A percentile compares a stretch with the other conserved stretches of the same genome.
These are phyloP conservation scores for Clitopilus passeckerianus DNA, from an alignment of 768 basidiomycete species.

Conservation along the genomic window DNA sequence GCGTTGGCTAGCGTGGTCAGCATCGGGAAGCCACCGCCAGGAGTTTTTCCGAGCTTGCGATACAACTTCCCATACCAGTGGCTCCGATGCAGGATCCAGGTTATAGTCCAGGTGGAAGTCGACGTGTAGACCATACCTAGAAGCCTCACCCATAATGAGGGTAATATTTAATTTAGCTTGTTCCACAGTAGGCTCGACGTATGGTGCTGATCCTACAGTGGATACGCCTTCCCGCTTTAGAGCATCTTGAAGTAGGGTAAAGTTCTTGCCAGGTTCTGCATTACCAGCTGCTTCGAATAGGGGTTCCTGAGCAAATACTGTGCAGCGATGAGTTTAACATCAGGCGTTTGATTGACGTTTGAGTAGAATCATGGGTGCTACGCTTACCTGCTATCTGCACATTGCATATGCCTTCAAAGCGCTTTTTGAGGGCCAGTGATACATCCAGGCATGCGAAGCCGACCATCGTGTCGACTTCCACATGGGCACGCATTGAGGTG, in stretches of 20 bases:
- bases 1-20: constrained; percentile 18
- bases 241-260: constrained; percentile 38
- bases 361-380: too few species aligned
- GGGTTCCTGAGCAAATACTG: constrained; percentile 62
- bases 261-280: constrained; percentile 37
- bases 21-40: constrained; percentile 13
- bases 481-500: constrained; percentile 63
- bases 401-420: constrained; percentile 42
- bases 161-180: constrained; percentile 50
- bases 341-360: too few species aligned
- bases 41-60: constrained; percentile 25
- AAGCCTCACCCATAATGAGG: constrained; percentile 45
- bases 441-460: constrained; percentile 48
- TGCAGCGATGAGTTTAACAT: neutral
- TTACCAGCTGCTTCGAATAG: constrained; percentile 34
- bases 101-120: constrained; percentile 73
- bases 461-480: constrained; percentile 58
- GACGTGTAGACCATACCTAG: constrained; percentile 31
- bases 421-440: constrained; percentile 41
- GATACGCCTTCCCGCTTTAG: constrained; percentile 32
- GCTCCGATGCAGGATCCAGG: constrained; percentile 43
- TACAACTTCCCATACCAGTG: constrained; percentile 54
- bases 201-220: constrained; percentile 61
- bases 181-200: constrained; percentile 47
- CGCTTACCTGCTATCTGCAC: constrained; percentile 52